Base-by-base conservation (phyloP, 2,329 filamentous ascomycete genomes). In the Paecilomyces formosus region DNA sequence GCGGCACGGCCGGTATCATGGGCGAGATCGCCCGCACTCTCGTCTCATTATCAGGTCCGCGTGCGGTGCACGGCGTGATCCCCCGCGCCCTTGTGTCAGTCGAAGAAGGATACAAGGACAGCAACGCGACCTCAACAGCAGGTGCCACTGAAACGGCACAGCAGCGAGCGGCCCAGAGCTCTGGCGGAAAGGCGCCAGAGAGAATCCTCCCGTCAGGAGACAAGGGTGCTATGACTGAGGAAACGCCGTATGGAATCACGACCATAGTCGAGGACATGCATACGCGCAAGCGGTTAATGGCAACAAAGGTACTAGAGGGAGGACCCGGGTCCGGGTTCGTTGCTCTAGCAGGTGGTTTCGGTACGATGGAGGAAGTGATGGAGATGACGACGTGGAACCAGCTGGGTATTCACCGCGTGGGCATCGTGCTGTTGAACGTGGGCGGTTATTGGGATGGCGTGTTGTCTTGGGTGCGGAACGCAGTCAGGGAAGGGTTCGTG, bases 191-290 rank as follows among this genome's bases (percentile, higher is more conserved):
- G 66, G 66, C 64, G 5, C 75, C 76, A 55, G 81, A 82, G 63
- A 81, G 86, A 56, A 77, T 82, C 11, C 76, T 88, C 8, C 85
- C 88, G 54, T 55, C 58, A 22, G 57, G 64, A 30, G 64, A 67
- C 51, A 61, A 66, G 33, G 53, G 65, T 11, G 64, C 66, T 1
- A 66, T 74, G 39, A 63, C 76, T 3, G 66, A 68, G 50, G 70
- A 77, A 59, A 70, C 71, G 0, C 74, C 78, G 57, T 99, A 90
- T 72, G 94, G 94, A 9, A 80, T 82, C 51, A 97, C 92, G 12
- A 97, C 92, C 0, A 85, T 97, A 8, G 94, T 97, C 28, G 82
- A 86, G 65, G 92, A 97, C 72, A 99, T 99, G 94, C 94, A 99
- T 77, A 92, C 90, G 50, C 86, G 94, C 63, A 99, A 99, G 80